Base-by-base conservation (phyloP, 768 basidiomycete genomes). In the Krasilnikovozyma curviuscula region DNA sequence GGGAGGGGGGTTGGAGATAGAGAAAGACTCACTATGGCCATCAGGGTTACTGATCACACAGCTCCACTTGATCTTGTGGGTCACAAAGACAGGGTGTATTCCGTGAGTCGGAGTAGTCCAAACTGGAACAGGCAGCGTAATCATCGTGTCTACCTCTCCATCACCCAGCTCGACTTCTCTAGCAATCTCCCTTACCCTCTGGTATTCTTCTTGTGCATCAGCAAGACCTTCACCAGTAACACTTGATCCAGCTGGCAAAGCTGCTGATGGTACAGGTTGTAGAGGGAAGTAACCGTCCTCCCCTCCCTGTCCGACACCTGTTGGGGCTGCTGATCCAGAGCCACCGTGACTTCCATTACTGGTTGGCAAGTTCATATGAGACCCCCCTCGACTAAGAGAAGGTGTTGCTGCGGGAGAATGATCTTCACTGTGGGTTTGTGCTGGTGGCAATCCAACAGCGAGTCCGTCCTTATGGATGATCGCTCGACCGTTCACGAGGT, bases 31-130 rank as follows among this genome's bases (percentile, higher is more conserved):
- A 50, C 49, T 79, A 61, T 95, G 91, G 0, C 88, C 88, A 60
- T 95, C 91, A 7, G 71, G 70, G 61, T 95, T 97, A 54, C 70
- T 71, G 59, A 89, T 79, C 44, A 77, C 68, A 53, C 84, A 79
- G 14, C 55, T 64, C 68, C 69, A 71, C 53, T 70, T 70, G 56
- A 95, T 72, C 55, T 70, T 70, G 65, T 97, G 84, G 2, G 70
- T 70, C 19, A 86, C 70, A 18, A 67, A 66, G 46, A 89, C 76
- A 0, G 88, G 88, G 50, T 82, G 79, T 28, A 82, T 68, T 5
- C 68, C 48, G 45, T 62, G 57, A n/a, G 49, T 54, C 12, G 61
- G 58, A 2, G 54, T 56, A 1, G 64, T 66, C 60, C 68, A 71
- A 5, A 67, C 56, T 0, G 83, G 83, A 10, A 86, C 65, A 3